Base-by-base conservation (phyloP, 805 yeast genomes). In the Jamesozyma lodderae region DNA sequence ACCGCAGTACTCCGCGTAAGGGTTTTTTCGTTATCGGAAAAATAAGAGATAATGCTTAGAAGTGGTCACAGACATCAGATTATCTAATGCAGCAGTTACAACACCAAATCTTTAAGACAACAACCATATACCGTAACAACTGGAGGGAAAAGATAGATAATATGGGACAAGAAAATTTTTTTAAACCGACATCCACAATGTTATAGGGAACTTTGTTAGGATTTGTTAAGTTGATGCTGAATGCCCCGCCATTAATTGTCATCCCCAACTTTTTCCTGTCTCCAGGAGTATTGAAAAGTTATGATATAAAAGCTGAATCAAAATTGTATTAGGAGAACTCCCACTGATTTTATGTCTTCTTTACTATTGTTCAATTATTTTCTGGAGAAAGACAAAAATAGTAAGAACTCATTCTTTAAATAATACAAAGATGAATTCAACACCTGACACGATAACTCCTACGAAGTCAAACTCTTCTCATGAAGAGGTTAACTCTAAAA, bases 401-500 rank as follows among this genome's bases (percentile, higher is more conserved):
- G 10, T 14, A 11, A 11, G 26, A 24, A 24, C 4, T 24, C 6
- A 24, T 24, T 24, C 11, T 11, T 4, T n/a, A n/a, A n/a, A n/a
- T n/a, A n/a, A n/a, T 17, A 21, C 25, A 37, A 37, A 13, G 18
- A 37, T 38, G 44, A 41, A 38, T 19, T 37, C 44, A 21, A 38
- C 42, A 19, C 44, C 46, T 8, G 46, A 43, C 33, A 18, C 36
- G 16, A 29, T 41, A 10, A 41, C 42, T 27, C 46, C 48, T 4
- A 45, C 40, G 20, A 42, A 44, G 30, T 44, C 48, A 1, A 26
- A 32, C 9, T 42, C 45, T n/a, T 38, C 40, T 4, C 25, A 43
- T 33, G 27, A 20, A 21, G 46, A 43, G 4, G 11, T 38, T 10
- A 31, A 33, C n/a, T 47, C 51, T 8, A 45, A 42, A 17, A 38